Conservation (phyloP, 2,329 filamentous ascomycete species). For the Beauveria australis region DNA sequence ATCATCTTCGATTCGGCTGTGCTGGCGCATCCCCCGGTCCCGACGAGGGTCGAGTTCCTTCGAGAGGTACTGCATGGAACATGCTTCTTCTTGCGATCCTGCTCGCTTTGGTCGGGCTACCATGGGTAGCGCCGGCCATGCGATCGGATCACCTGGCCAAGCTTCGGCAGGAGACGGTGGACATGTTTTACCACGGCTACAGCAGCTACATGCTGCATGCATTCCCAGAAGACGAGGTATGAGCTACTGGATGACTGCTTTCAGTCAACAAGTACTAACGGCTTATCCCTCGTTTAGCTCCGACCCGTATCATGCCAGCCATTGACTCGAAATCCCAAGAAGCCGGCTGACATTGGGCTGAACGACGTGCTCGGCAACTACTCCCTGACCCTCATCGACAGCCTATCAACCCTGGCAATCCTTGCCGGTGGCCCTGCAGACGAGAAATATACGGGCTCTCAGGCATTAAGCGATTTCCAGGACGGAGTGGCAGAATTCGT, state of each 20-base stretch:
- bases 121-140: conserved; percentile 44
- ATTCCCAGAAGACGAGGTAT: conserved; percentile 87
- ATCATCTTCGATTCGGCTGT: neutral
- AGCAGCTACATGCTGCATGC: conserved; percentile 90
- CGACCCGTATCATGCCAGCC: conserved; percentile 79
- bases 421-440: conserved; percentile 62
- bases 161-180: conserved; percentile 52
- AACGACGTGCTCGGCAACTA: conserved; percentile 98
- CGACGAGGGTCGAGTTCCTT: neutral
- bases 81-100: conserved; percentile 22
- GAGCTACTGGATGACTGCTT: neutral
- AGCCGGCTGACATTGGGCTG: conserved; percentile 73
- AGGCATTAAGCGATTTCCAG: conserved; percentile 67
- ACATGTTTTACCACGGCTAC: conserved; percentile 96
- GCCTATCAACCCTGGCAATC: conserved; percentile 86
- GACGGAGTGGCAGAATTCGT: conserved; percentile 69
- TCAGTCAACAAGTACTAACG: conserved; percentile 2
- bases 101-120: conserved; percentile 24
- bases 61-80: neutral
- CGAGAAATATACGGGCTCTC: conserved; percentile 27
- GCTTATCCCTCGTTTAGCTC: conserved; percentile 40
- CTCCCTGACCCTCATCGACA: conserved; percentile 91
- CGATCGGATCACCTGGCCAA: conserved; percentile 44
- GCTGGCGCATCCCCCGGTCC: neutral
- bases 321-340: conserved; percentile 71